A percentile compares a stretch with the other conserved stretches of the same genome.
Evolutionary conservation across 1,284 basidiomycete genomes (phyloP).

Genomic region (Wolfiporia cocos): DNA sequence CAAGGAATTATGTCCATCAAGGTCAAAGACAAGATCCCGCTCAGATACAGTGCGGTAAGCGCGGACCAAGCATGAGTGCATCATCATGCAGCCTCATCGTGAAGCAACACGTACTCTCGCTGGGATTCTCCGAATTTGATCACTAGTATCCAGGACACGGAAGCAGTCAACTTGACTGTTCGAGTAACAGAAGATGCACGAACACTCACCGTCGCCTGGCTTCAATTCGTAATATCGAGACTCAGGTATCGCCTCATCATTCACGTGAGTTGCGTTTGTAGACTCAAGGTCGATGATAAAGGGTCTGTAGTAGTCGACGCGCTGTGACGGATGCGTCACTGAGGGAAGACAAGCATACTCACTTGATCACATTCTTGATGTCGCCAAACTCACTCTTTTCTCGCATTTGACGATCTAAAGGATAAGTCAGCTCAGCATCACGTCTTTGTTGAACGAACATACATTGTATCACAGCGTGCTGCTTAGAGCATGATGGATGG

Average conservation of each 20-base stretch:
- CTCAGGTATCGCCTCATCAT: conserved; percentile 78
- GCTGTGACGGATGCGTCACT: not conserved
- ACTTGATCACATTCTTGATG: conserved; percentile 74
- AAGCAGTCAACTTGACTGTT: not conserved
- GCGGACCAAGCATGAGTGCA: too few species aligned
- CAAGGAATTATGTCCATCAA: too few species aligned
- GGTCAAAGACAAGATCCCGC: too few species aligned
- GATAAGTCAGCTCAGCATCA: conserved; percentile 4
- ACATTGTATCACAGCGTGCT: conserved; percentile 97
- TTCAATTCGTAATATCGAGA: conserved; percentile 91
- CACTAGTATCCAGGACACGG: conserved; percentile 40
- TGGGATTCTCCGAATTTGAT: conserved; percentile 88
- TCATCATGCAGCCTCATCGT: conserved; percentile 69
- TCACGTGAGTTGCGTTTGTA: conserved; percentile 92
- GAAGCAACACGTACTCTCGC: conserved; percentile 84
- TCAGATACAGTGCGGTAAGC: too few species aligned
- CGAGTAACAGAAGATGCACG: too few species aligned
- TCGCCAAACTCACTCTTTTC: conserved; percentile 88
- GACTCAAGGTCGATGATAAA: conserved; percentile 97
- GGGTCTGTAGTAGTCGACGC: conserved; percentile 52
- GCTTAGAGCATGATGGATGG: conserved; percentile 97
- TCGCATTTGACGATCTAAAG: conserved; percentile 74
- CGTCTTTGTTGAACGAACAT: conserved; percentile 22
- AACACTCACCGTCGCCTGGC: conserved; percentile 79
- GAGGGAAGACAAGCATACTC: conserved; percentile 3